Evolutionary conservation across 495 filamentous ascomycete genomes (phyloP).

Genomic region (Penicillium simplicissimum): DNA sequence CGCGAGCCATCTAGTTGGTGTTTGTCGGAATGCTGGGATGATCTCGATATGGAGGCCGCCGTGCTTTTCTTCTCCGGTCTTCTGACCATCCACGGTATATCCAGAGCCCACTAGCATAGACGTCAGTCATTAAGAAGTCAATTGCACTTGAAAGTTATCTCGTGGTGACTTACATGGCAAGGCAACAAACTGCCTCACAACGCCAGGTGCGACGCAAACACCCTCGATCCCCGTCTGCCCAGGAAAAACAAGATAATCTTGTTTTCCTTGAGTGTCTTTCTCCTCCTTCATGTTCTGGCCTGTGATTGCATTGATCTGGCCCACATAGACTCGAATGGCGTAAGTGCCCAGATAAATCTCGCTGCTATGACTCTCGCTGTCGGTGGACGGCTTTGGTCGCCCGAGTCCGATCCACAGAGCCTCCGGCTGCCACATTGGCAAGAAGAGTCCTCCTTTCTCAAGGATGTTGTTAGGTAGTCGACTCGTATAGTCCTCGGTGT

Average conservation of each 20-base stretch:
- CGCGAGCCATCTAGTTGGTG: not conserved
- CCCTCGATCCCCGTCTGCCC: not conserved
- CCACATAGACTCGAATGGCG: not conserved
- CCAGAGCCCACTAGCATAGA: not conserved
- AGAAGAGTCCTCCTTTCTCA: not conserved
- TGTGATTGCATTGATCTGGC: not conserved
- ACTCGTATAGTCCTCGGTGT: not conserved
- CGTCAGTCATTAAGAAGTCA: not conserved
- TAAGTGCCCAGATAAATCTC: not conserved
- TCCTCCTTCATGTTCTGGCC: not conserved
- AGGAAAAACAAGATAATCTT: not conserved
- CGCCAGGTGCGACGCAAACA: not conserved
- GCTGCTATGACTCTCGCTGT: not conserved
- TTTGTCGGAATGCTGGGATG: not conserved
- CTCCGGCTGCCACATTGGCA: slow-evolving; percentile 1
- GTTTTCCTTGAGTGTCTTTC: not conserved
- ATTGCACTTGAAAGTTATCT: not conserved
- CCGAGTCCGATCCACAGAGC: not conserved
- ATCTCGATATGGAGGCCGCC: not conserved
- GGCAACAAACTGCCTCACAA: not conserved
- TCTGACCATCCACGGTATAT: not conserved
- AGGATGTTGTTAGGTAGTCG: not conserved
- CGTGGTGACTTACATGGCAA: not conserved
- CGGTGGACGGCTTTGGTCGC: not conserved
- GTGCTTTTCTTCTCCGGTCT: not conserved